Evolutionary conservation across 495 filamentous ascomycete species (phyloP).

Genomic region (Aspergillus saccharolyticus): DNA sequence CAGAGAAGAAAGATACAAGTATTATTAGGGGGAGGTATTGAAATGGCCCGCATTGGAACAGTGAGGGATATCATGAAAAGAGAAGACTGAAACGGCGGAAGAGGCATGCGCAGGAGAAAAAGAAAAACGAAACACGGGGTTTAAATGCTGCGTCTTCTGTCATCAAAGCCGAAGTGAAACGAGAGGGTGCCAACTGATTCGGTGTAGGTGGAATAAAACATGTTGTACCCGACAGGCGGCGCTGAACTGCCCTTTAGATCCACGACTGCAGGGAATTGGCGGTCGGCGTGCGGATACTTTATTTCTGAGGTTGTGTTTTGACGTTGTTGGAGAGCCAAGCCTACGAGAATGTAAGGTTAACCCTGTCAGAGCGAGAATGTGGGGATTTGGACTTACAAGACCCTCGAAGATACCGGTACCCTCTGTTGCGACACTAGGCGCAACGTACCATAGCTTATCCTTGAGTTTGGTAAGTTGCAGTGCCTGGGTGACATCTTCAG

Average conservation of each 20-base stretch:
- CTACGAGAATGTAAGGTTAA: constrained; percentile 34
- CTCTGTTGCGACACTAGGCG: constrained; percentile 89
- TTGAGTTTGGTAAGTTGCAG: constrained; percentile 81
- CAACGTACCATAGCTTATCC: constrained; percentile 93
- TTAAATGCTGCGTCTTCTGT: constrained; percentile 46
- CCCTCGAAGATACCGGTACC: constrained; percentile 94
- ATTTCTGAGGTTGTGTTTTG: constrained; percentile 62
- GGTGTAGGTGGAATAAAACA: constrained; percentile 15
- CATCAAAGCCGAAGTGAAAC: constrained; percentile 44
- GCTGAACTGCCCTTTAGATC: constrained; percentile 19
- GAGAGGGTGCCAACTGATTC: constrained; percentile 29
- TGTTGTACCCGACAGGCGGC: constrained; percentile 38
- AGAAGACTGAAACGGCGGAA: constrained; percentile 14
- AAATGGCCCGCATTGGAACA: constrained; percentile 28
- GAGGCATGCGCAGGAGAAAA: constrained; percentile 16
- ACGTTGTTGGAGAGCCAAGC: constrained; percentile 93
- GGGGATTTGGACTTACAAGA: constrained; percentile 51
- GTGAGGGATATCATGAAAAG: constrained; percentile 34
- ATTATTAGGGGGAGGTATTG: constrained; percentile 33
- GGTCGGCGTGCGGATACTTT: constrained; percentile 15
- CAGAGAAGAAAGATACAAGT: constrained; percentile 18
- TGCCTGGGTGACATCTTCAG: constrained; percentile 77
- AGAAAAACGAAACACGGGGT: constrained; percentile 25
- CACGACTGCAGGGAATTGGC: constrained; percentile 14
- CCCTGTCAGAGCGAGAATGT: not conserved